These are phyloP conservation scores for Populus davidiana DNA, from an alignment of 345 rosid genomes.

Conservation along the genomic window DNA sequence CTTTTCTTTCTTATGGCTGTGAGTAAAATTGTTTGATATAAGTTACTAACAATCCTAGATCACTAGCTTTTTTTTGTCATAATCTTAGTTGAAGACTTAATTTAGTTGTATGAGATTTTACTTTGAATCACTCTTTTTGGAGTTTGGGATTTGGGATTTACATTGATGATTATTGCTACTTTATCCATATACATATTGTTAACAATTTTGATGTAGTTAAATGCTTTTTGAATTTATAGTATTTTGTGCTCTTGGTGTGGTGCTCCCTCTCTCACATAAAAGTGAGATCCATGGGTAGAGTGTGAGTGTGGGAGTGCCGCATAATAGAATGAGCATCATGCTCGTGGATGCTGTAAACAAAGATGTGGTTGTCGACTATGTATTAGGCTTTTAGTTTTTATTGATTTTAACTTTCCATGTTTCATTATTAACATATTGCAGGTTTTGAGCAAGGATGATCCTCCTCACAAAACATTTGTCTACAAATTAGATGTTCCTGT, in stretches of 20 bases:
- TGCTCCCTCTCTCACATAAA: neutral
- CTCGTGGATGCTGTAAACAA: neutral
- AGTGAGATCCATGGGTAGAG: neutral
- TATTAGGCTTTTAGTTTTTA: neutral
- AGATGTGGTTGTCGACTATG: neutral
- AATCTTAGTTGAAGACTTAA: neutral
- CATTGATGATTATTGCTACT: neutral
- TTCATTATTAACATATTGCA: constrained; percentile 24
- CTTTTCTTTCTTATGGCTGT: neutral
- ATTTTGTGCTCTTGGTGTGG: neutral
- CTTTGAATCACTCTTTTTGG: neutral
- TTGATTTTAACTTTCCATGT: neutral
- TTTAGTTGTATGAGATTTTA: neutral
- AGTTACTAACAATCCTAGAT: neutral
- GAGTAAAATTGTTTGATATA: neutral
- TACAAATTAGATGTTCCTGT: constrained; percentile 81
- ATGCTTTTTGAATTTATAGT: neutral
- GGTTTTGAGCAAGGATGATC: constrained; percentile 89
- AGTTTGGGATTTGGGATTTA: neutral
- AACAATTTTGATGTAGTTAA: neutral
- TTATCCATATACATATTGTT: neutral
- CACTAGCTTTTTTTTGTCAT: neutral
- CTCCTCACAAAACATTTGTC: constrained; percentile 79
- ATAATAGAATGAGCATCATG: neutral
- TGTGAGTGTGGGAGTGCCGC: neutral